Evolutionary conservation across 495 filamentous ascomycete genomes (phyloP).

Genomic region (Penicillium daleae): DNA sequence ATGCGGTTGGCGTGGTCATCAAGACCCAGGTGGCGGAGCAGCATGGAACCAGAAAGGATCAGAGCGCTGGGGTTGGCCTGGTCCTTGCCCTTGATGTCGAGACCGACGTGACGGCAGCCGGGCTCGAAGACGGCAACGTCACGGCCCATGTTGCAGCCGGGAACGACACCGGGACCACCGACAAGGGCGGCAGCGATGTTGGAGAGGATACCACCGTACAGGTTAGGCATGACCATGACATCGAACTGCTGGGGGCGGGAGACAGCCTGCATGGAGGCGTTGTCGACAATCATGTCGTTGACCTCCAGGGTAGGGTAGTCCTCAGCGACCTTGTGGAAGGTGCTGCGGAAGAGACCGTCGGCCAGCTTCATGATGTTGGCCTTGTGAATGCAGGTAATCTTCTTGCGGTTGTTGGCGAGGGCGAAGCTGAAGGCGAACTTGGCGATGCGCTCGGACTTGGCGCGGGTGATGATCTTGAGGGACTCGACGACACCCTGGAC

Average conservation of each 20-base stretch:
- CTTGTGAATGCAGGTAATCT: conserved; percentile 99
- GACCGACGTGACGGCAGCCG: conserved; percentile 96
- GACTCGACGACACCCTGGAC: conserved; percentile 97
- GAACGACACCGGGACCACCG: conserved; percentile 94
- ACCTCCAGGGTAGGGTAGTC: conserved; percentile 92
- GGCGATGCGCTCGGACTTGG: conserved; percentile 97
- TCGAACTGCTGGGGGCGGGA: conserved; percentile 96
- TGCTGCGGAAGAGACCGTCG: conserved; percentile 97
- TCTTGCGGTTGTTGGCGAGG: conserved; percentile 96
- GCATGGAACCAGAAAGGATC: conserved; percentile 92
- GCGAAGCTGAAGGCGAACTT: conserved; percentile 99
- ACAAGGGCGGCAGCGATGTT: conserved; percentile 99
- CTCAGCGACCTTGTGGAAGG: conserved; percentile 88
- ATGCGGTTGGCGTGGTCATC: conserved; percentile 98
- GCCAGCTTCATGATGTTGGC: conserved; percentile 99
- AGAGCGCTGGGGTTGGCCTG: conserved; percentile 98
- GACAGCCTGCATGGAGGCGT: conserved; percentile 98
- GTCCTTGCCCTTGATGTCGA: conserved; percentile 99
- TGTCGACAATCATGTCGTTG: conserved; percentile 99
- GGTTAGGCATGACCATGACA: conserved; percentile 99
- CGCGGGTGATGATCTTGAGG: conserved; percentile 98
- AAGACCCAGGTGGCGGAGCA: conserved; percentile 91
- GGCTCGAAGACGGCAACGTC: conserved; percentile 98
- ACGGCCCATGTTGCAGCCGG: conserved; percentile 98
- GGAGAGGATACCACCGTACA: conserved; percentile 98